phyloP scores from a whole-genome alignment of 768 basidiomycete genomes.

The Tephrocybe sp. region DNA sequence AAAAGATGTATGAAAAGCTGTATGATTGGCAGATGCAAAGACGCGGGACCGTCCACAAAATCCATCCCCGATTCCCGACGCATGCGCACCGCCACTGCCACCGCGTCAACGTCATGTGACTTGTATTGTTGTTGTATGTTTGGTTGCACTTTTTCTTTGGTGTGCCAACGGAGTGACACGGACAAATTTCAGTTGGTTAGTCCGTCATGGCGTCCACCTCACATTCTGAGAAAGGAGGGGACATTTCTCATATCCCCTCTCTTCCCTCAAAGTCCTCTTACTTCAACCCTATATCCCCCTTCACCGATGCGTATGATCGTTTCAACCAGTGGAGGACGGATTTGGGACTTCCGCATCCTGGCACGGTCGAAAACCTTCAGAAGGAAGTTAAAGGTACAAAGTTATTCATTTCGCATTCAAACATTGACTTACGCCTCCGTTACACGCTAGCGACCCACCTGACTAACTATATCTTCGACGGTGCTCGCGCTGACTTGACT shows the following conservation, averaged over 20 bases:
- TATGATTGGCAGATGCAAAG: too few species aligned
- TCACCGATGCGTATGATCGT: constrained; percentile 66
- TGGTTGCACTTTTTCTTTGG: constrained; percentile 36
- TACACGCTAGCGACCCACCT: constrained; percentile 73
- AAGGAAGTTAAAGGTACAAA: constrained; percentile 88
- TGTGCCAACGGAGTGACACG: constrained; percentile 28
- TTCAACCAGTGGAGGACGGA: constrained; percentile 82
- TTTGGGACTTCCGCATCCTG: constrained; percentile 87
- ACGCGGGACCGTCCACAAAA: too few species aligned
- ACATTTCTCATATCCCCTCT: constrained; percentile 31
- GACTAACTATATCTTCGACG: constrained; percentile 96
- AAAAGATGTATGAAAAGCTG: too few species aligned
- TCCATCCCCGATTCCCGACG: not conserved
- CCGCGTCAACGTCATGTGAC: constrained; percentile 2
- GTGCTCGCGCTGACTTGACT: constrained; percentile 92
- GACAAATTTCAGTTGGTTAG: constrained; percentile 16
- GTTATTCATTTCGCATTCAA: not conserved
- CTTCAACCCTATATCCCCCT: constrained; percentile 52
- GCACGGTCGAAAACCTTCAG: constrained; percentile 87
- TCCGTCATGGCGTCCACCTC: constrained; percentile 46
- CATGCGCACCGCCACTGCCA: not conserved
- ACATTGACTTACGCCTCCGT: constrained; percentile 5
- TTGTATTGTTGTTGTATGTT: constrained; percentile 29
- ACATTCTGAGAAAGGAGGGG: constrained; percentile 41
- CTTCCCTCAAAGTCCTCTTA: constrained; percentile 33